Base-by-base conservation (phyloP, 495 filamentous ascomycete species). In the Penicillium coffeae region DNA sequence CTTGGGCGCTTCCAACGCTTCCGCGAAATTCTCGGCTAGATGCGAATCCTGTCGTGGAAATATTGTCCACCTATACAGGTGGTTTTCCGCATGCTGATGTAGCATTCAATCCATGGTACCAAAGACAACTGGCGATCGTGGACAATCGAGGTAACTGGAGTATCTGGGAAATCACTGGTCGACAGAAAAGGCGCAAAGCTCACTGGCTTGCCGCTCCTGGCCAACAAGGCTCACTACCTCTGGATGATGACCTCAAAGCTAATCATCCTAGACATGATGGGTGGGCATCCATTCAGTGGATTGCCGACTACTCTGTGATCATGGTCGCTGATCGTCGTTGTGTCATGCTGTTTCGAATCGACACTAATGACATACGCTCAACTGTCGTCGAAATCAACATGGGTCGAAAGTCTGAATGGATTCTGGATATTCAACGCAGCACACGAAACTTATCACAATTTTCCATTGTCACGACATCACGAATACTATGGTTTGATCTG, bases 141-240 rank as follows among this genome's bases (percentile, higher is more conserved):
- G 90, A 95, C 58, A 75, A 80, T 34, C 57, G 64, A 37, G 90
- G 89, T 0, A 70, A 72, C 25, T 96, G 91, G 91, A 83, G 70
- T 54, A 62, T 94, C 3, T 94, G 85, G 84, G 78, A 89, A 47
- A 65, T 94, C 30, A 67, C 69, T 30, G 72, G 74, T 16, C 54
- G 62, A 1, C 65, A 72, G 35, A 63, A 49, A 22, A 44, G 57
- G 33, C 65, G 61, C 34, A 60, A 59, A 37, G 51, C 59, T 30
- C 62, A 52, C 44, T 68, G 55, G 57, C 38, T 59, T 38, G 50
- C 56, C 19, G 48, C 45, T 19, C 51, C 54, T 41, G 37, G 63
- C 13, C 59, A 52, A 33, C 58, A 58, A 19, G 63, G 66, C 10
- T 59, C 56, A 2, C 33, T 75, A 42, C 64, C 70, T 44, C 45